Evolutionary conservation across 1,139 yeast species (phyloP).

Genomic region (Kodamaea anthophila): DNA sequence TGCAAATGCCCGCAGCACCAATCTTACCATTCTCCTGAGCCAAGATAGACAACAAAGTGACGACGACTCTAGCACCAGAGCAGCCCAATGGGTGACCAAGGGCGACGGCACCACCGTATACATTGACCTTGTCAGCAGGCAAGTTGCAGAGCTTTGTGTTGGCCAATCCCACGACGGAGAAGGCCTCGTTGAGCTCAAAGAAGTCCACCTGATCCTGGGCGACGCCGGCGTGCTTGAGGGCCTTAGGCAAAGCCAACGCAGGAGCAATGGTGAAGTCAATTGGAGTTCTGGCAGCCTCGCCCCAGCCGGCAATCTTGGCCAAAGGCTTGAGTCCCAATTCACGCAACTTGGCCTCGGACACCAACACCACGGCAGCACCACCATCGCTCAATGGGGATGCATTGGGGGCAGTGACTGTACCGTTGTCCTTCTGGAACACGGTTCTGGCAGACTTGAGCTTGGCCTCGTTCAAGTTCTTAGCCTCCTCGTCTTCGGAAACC

Average conservation of each 20-base stretch:
- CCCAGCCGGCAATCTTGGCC: conserved; percentile 90
- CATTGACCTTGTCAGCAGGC: conserved; percentile 69
- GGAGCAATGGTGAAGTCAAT: conserved; percentile 95
- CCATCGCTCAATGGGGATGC: conserved; percentile 96
- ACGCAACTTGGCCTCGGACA: conserved; percentile 72
- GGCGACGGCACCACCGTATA: conserved; percentile 98
- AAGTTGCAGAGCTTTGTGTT: conserved; percentile 70
- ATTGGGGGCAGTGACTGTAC: conserved; percentile 95
- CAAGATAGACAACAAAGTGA: conserved; percentile 73
- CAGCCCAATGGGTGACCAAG: conserved; percentile 97
- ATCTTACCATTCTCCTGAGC: conserved; percentile 78
- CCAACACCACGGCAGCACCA: conserved; percentile 88
- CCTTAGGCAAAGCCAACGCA: conserved; percentile 89
- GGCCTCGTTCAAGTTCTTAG: conserved; percentile 64
- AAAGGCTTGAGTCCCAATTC: conserved; percentile 84
- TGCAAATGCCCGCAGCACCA: conserved; percentile 95
- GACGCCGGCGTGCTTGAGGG: conserved; percentile 79
- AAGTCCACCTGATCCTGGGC: conserved; percentile 55
- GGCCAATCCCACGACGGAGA: conserved; percentile 91
- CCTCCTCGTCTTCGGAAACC: conserved; percentile 69
- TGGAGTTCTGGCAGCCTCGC: conserved; percentile 95
- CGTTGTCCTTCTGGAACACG: conserved; percentile 85
- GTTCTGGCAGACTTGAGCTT: conserved; percentile 80
- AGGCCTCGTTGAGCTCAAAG: conserved; percentile 95
- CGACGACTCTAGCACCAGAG: conserved; percentile 92